These are phyloP conservation scores for Cucumis variabilis DNA, from an alignment of 331 rosid species.

Conservation along the genomic window DNA sequence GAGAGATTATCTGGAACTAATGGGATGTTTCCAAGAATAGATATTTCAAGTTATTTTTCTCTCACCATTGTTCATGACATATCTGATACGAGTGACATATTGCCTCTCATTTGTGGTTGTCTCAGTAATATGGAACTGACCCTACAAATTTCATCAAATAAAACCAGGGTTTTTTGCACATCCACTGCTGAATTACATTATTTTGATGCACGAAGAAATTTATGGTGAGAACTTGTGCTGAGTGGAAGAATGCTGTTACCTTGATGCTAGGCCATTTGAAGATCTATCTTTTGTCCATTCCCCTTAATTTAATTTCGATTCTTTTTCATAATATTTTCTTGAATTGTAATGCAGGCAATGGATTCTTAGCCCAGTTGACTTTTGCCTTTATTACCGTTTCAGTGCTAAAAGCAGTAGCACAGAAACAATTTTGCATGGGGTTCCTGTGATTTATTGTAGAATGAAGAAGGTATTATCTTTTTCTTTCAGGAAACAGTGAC, in stretches of 20 bases:
- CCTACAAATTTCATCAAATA: slow-evolving; percentile 63
- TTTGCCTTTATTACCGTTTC: slow-evolving; percentile 71
- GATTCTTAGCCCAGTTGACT: slow-evolving; percentile 75
- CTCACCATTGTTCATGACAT: slow-evolving; percentile 74
- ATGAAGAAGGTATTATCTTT: slow-evolving; percentile 66
- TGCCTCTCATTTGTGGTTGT: slow-evolving; percentile 76
- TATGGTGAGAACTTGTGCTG: slow-evolving; percentile 61
- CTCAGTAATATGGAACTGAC: slow-evolving; percentile 58
- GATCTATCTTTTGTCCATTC: neutral
- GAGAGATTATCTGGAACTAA: slow-evolving; percentile 46
- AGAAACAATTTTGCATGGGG: slow-evolving; percentile 56
- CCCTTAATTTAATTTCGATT: slow-evolving; percentile 29
- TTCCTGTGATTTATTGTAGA: slow-evolving; percentile 76
- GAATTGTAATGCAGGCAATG: slow-evolving; percentile 65
- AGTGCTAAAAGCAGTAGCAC: slow-evolving; percentile 48
- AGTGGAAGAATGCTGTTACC: slow-evolving; percentile 33
- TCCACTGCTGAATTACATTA: slow-evolving; percentile 55
- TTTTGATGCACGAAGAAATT: slow-evolving; percentile 73
- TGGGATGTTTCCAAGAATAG: slow-evolving; percentile 62
- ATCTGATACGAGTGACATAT: slow-evolving; percentile 60
- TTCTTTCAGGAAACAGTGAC: slow-evolving; percentile 35
- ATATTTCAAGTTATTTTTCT: slow-evolving; percentile 65
- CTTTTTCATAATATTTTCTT: slow-evolving; percentile 20
- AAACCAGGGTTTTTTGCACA: slow-evolving; percentile 79
- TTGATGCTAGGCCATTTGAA: slow-evolving; percentile 22